Evolutionary conservation across 352 stramenopile species (phyloP).

Genomic region (Pythium sukuiense): DNA sequence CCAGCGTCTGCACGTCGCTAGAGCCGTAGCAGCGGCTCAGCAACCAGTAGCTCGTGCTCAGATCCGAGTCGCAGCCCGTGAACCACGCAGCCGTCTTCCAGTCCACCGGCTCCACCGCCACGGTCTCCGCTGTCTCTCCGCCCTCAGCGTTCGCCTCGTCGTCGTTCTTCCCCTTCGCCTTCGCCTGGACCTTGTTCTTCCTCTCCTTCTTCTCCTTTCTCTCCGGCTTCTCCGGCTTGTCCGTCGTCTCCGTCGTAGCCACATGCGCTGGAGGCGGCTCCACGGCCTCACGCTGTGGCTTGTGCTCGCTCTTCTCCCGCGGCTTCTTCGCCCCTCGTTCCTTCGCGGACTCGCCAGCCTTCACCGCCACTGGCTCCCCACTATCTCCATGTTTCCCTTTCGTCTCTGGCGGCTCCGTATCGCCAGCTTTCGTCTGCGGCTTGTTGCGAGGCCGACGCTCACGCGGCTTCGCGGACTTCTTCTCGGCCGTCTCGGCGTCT

Average conservation of each 20-base stretch:
- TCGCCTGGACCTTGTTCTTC: background rate
- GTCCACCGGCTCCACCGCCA: conserved; percentile 18
- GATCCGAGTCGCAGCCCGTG: conserved; percentile 35
- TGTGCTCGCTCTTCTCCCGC: conserved; percentile 10
- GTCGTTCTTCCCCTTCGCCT: background rate
- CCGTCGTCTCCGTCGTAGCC: background rate
- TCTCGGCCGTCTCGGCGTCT: conserved; percentile 6
- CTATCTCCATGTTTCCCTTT: background rate
- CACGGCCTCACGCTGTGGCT: background rate
- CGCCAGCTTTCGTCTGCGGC: background rate
- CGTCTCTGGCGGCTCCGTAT: background rate
- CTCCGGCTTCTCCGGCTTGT: background rate
- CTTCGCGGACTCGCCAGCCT: background rate
- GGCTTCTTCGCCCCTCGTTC: conserved; percentile 9
- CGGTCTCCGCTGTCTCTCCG: background rate
- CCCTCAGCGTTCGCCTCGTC: background rate
- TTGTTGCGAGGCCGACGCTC: background rate
- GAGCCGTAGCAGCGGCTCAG: conserved; percentile 51
- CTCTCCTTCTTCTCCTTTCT: background rate
- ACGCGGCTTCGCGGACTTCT: background rate
- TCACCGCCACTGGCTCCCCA: background rate
- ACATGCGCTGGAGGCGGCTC: conserved; percentile 1
- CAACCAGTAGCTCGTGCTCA: conserved; percentile 59
- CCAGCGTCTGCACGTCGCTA: conserved; percentile 36
- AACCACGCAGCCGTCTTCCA: conserved; percentile 54